Evolutionary conservation across 2,329 filamentous ascomycete species (phyloP).

Genomic region (Emergomyces orientalis): DNA sequence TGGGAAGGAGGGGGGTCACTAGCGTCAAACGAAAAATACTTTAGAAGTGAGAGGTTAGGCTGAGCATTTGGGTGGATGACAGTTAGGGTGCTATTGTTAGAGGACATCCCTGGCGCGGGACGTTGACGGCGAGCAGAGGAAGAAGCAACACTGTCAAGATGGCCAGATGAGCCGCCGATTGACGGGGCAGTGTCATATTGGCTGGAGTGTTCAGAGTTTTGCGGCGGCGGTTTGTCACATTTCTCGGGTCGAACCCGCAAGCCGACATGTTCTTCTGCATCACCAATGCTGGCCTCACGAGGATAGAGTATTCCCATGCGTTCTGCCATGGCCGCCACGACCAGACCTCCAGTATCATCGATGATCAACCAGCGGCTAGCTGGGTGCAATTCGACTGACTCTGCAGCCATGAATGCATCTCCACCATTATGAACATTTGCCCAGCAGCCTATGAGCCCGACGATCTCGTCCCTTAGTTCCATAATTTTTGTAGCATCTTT

Average conservation of each 20-base stretch:
- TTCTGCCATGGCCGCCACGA: conserved; percentile 78
- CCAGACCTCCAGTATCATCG: conserved; percentile 75
- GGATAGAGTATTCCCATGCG: conserved; percentile 72
- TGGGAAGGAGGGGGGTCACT: conserved; percentile 56
- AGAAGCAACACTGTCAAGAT: conserved; percentile 1
- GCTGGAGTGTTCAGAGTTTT: conserved; percentile 6
- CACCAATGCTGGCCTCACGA: conserved; percentile 20
- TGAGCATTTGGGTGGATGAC: conserved; percentile 73
- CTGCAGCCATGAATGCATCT: conserved; percentile 19
- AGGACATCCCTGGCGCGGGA: conserved; percentile 34
- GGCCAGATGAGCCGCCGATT: neutral
- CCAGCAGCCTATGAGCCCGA: conserved; percentile 78
- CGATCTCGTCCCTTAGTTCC: conserved; percentile 75
- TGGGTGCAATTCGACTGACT: conserved; percentile 24
- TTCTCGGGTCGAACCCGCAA: conserved; percentile 14
- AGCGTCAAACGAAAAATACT: conserved; percentile 79
- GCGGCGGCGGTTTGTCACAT: conserved; percentile 8
- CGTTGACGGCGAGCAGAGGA: conserved; percentile 17
- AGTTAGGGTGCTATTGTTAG: conserved; percentile 57
- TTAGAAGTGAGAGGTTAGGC: conserved; percentile 76
- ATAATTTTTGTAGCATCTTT: conserved; percentile 72
- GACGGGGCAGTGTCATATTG: neutral
- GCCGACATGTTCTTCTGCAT: conserved; percentile 20
- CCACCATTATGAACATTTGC: conserved; percentile 73
- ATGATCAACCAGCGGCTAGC: conserved; percentile 68